Evolutionary conservation across 768 basidiomycete species (phyloP), one percentile per base, ranked within the genome.

Genomic region (Guyanaporus albipodus): DNA sequence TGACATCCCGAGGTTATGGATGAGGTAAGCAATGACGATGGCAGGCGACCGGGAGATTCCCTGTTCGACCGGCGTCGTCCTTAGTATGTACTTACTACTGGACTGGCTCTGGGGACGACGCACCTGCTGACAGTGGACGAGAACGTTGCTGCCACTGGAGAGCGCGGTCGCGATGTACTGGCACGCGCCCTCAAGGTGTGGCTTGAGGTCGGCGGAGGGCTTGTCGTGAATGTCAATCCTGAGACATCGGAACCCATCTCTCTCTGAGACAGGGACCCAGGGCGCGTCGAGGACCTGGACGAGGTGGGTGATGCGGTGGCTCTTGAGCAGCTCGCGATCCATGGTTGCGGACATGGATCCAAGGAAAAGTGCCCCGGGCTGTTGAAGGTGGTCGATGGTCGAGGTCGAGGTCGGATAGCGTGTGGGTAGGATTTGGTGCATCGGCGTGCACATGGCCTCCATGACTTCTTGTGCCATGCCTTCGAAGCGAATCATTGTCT

Each of bases 401-500:
- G 50, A 59, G 3, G 64, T 52, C 5, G 57, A 38, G 4, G 50
- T 31, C 7, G 59, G 56, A 40, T 64, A 52, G n/a, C 42, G 66
- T 26, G 76, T 44, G 8, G 70, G 73, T 11, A 87, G 70, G 58
- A 89, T 78, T 53, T 77, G 75, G 67, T 89, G 86, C 87, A 89
- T 87, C 0, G 87, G 87, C 0, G 86, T 89, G 70, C 85, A 87
- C 81, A 89, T 86, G 7, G 87, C 82, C 63, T 87, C 83, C 75
- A 85, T 80, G 39, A 88, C 83, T 57, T 87, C 86, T 23, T 80
- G 78, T 11, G 85, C 74, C 50, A 88, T 70, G 45, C 73, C 77
- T 63, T 88, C 85, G 73, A 88, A 87, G 43, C 85, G 80, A 61
- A 89, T 88, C 86, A 88, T 88, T n/a, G n/a, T n/a, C n/a, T n/a